A percentile compares a stretch with the other conserved stretches of the same genome.
These are phyloP conservation scores for Lachancea sp. DNA, from an alignment of 805 yeast species.

Conservation along the genomic window DNA sequence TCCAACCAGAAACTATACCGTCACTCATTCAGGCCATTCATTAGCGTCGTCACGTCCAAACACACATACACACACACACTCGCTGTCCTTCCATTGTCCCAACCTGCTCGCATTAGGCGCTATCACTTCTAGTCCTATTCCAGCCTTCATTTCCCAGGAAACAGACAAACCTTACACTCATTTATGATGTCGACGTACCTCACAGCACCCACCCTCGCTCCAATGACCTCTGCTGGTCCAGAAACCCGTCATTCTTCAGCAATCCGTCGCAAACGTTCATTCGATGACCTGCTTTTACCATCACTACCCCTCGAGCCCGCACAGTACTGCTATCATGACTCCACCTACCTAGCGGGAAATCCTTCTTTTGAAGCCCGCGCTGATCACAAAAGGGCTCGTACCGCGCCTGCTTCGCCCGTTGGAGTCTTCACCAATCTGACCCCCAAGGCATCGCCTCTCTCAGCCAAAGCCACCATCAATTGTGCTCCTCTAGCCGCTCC, in stretches of 20 bases:
- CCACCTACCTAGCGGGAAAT: conserved; percentile 6
- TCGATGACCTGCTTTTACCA: conserved; percentile 22
- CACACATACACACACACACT: background rate
- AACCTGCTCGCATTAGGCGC: background rate
- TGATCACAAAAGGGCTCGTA: conserved; percentile 19
- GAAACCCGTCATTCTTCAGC: conserved; percentile 1
- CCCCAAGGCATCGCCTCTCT: conserved; percentile 24
- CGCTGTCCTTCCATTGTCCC: background rate
- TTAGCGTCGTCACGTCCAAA: background rate
- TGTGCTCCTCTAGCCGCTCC: background rate
- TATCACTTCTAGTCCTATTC: too few relatives aligned
- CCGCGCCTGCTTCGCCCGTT: conserved; percentile 31
- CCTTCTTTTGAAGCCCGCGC: background rate
- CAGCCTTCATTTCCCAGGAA: too few relatives aligned
- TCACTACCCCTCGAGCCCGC: conserved; percentile 8
- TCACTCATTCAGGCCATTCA: too few relatives aligned
- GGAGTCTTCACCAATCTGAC: conserved; percentile 12
- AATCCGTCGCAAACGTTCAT: conserved; percentile 9
- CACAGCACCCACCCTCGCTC: conserved; percentile 2
- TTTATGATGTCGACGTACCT: conserved; percentile 10
- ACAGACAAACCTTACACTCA: background rate
- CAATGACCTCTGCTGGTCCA: conserved; percentile 7
- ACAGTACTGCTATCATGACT: conserved; percentile 3
- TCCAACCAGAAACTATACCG: too few relatives aligned
- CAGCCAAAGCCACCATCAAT: conserved; percentile 10